Evolutionary conservation across 2,329 filamentous ascomycete genomes (phyloP).

Genomic region (Septoria linicola): DNA sequence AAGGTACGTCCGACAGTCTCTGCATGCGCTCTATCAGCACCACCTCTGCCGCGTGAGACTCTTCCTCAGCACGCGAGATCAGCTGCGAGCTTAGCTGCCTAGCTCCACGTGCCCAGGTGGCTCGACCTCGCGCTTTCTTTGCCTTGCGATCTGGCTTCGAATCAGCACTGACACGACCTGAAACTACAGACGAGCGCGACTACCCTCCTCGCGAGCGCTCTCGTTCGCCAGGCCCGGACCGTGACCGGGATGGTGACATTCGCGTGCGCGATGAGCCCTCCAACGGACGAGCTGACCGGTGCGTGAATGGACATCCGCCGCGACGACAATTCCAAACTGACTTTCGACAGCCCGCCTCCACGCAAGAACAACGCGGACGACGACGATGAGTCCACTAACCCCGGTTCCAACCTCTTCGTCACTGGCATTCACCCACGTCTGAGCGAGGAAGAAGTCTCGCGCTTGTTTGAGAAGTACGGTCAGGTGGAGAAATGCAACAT

Average conservation of each 20-base stretch:
- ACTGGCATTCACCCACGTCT: slow-evolving; percentile 95
- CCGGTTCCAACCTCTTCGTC: slow-evolving; percentile 97
- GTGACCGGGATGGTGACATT: slow-evolving; percentile 48
- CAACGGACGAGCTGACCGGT: slow-evolving; percentile 59
- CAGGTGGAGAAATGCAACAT: slow-evolving; percentile 99
- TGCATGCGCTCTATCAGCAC: background rate
- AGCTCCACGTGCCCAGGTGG: background rate
- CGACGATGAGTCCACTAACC: slow-evolving; percentile 69
- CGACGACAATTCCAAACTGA: background rate
- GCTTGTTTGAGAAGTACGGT: slow-evolving; percentile 97
- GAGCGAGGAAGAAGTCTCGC: slow-evolving; percentile 83
- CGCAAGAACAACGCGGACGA: slow-evolving; percentile 34
- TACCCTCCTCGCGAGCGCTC: slow-evolving; percentile 63
- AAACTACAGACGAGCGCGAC: slow-evolving; percentile 55
- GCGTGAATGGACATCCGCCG: slow-evolving; percentile 16
- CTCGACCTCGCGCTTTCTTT: background rate
- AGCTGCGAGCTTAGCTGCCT: background rate
- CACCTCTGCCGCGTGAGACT: background rate
- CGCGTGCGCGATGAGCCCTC: slow-evolving; percentile 62
- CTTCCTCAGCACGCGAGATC: background rate
- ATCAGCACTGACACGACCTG: slow-evolving; percentile 17
- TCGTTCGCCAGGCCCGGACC: slow-evolving; percentile 60
- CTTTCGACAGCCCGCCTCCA: slow-evolving; percentile 10
- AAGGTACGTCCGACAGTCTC: slow-evolving; percentile 52
- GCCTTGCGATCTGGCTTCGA: background rate